Percentiles rank a stretch among this genome's conserved stretches.
Evolutionary conservation across 2,329 filamentous ascomycete species (phyloP).

Genomic region (Fusarium sp.): DNA sequence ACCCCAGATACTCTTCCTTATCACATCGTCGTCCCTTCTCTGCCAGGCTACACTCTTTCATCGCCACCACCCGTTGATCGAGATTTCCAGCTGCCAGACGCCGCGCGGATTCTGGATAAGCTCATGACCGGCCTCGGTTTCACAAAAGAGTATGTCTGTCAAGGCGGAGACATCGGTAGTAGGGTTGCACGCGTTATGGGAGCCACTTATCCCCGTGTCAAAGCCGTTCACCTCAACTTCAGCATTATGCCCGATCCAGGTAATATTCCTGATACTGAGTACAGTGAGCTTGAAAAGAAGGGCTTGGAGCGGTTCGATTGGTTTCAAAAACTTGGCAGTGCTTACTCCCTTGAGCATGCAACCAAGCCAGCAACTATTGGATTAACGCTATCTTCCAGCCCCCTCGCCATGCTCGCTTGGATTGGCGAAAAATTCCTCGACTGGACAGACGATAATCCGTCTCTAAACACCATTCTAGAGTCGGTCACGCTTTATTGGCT

Average conservation of each 20-base stretch:
- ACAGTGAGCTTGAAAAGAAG: constrained; percentile 2
- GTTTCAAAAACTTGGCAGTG: background rate
- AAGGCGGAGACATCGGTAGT: constrained; percentile 20
- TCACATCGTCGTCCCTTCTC: constrained; percentile 6
- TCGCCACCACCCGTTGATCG: constrained; percentile 2
- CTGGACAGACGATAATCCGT: constrained; percentile 14
- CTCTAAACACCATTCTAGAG: background rate
- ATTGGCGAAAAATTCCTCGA: constrained; percentile 11
- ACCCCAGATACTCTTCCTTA: constrained; percentile 14
- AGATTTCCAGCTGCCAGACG: background rate
- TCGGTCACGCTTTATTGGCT: constrained; percentile 12
- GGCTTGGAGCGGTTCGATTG: background rate
- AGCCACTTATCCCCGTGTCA: accelerated
- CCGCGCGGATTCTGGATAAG: background rate
- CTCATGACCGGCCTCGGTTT: constrained; percentile 20
- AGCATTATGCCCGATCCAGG: background rate
- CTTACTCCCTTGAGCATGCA: constrained; percentile 3
- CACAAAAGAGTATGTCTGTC: constrained; percentile 3
- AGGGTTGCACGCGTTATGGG: background rate
- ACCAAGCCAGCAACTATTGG: constrained; percentile 17
- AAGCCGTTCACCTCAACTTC: constrained; percentile 11
- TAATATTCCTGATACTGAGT: background rate
- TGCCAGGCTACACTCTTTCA: background rate
- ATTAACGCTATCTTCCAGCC: constrained; percentile 1
- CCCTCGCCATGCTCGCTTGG: constrained; percentile 13